Evolutionary conservation across 2,329 filamentous ascomycete genomes (phyloP), one percentile per base, ranked within the genome.

Genomic region (Ophiocordyceps camponoti-rufipedis): DNA sequence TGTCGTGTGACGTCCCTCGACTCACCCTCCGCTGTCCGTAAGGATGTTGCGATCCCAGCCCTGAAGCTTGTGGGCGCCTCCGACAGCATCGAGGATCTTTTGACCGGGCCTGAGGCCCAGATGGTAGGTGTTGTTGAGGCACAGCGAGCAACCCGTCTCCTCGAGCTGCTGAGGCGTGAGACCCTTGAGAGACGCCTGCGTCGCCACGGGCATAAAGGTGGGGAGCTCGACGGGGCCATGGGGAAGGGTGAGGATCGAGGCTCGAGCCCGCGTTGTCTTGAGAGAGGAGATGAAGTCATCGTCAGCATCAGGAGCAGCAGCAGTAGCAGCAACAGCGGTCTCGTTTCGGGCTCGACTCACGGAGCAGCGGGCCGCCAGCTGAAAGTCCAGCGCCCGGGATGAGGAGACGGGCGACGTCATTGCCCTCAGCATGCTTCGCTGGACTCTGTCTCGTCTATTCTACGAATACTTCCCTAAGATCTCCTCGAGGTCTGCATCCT

Each of bases 171-270:
- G 81, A 1, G 89, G 87, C 0, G 91, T 96, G 46, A 98, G 66
- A 41, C 91, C 91, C 60, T 98, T 98, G 38, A 98, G 71, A 0
- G 89, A 94, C 1, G 85, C 91, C 64, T 98, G 91, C 1, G 91
- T 98, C 29, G 91, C 91, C 41, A 98, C 91, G 14, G 91, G 91
- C 91, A 98, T 98, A 64, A 98, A 98, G 48, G 96, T 79, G 8
- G 93, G 91, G 29, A 96, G 75, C 55, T 83, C 77, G 28, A 98
- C 88, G 1, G 82, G 73, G 47, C 91, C 91, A 76, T 98, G 93
- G 44, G 91, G 89, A 28, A 98, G 78, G 43, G 80, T 82, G 45
- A 98, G 72, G 48, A 78, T 79, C 45, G 91, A 91, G 44, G 91
- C 91, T 53, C 91, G 83, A 28, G 91, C 91, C 70, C 89, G 86